Base-by-base conservation (phyloP, 306 rosid species). In the Datisca glomerata region DNA sequence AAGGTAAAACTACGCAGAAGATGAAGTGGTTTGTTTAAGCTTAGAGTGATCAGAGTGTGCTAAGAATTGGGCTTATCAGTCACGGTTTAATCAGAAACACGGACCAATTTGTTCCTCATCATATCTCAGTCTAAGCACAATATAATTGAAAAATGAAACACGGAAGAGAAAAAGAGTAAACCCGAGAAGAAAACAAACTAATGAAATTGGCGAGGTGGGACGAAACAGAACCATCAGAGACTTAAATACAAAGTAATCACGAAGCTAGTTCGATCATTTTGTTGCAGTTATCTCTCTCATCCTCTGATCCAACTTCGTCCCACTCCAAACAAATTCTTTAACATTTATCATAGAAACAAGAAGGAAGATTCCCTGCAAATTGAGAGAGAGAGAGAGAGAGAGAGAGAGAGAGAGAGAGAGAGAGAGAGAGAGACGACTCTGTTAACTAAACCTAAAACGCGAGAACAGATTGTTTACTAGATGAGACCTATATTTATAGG, bases 41-140 rank as follows among this genome's bases (percentile, higher is more conserved):
- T 2, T 13, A 16, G 56, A 38, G 45, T 35, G 56, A 51, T 51
- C 56, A 51, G 56, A 51, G 45, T 21, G 56, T 51, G 45, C 56
- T 24, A 9, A 36, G 11, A n/a, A n/a, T 21, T 51, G 56, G 56
- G 15, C 10, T 11, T 10, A 23, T 51, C 45, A 21, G 45, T 51
- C 56, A 51, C 45, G 46, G 46, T 51, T 51, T 9, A 37, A 4
- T 51, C 56, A 51, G 56, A 51, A 51, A 51, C 56, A 51, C 56
- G 56, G 56, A 51, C 56, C 56, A 51, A 51, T 27, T 23, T 27
- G 38, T 29, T 18, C 16, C 52, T 29, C 52, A 29, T 47, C 52
- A 47, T 24, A 51, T 51, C 56, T 51, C 56, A 15, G 15, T 43
- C 45, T 20, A 48, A 48, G n/a, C 1, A 9, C 18, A 51, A 36